Percentiles rank a stretch among this genome's conserved stretches.
Evolutionary conservation across 179 eudicot genomes (phyloP).

Genomic region (Nepenthes alata): DNA sequence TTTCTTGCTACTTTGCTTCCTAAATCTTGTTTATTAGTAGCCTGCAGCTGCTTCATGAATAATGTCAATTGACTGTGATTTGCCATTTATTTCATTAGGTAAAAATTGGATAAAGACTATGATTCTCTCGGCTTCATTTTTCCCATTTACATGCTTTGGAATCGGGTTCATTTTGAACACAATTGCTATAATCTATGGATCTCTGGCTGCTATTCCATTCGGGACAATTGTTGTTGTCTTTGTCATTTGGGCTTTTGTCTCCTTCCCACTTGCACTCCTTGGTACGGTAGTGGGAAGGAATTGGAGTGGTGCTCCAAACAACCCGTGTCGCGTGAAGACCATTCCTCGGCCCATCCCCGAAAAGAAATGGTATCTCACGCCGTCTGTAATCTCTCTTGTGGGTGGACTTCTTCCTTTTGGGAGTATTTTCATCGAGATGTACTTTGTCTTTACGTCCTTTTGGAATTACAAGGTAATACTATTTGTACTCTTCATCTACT

Average conservation of each 20-base stretch:
- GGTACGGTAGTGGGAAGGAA: conserved; percentile 91
- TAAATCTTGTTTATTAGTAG: too few species aligned
- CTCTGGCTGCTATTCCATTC: conserved; percentile 88
- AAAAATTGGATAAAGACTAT: conserved; percentile 80
- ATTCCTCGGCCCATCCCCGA: conserved; percentile 93
- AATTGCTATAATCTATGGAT: conserved; percentile 79
- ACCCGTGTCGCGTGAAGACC: conserved; percentile 92
- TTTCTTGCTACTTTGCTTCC: neutral
- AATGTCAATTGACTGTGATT: neutral
- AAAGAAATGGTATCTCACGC: conserved; percentile 91
- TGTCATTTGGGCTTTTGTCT: conserved; percentile 89
- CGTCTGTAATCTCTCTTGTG: conserved; percentile 70
- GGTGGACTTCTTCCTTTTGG: conserved; percentile 91
- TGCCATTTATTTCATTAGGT: conserved; percentile 31
- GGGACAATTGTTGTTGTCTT: conserved; percentile 84
- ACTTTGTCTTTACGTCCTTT: conserved; percentile 84
- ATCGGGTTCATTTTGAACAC: conserved; percentile 78
- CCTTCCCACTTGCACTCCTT: conserved; percentile 88
- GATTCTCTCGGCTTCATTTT: conserved; percentile 83
- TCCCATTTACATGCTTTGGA: conserved; percentile 88
- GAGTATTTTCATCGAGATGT: conserved; percentile 89
- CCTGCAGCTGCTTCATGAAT: conserved; percentile 1
- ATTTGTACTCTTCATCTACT: too few species aligned
- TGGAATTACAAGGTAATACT: conserved; percentile 79
- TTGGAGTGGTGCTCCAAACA: conserved; percentile 82